Base-by-base conservation (phyloP, 2,329 filamentous ascomycete genomes). In the Fusarium annulatum region DNA sequence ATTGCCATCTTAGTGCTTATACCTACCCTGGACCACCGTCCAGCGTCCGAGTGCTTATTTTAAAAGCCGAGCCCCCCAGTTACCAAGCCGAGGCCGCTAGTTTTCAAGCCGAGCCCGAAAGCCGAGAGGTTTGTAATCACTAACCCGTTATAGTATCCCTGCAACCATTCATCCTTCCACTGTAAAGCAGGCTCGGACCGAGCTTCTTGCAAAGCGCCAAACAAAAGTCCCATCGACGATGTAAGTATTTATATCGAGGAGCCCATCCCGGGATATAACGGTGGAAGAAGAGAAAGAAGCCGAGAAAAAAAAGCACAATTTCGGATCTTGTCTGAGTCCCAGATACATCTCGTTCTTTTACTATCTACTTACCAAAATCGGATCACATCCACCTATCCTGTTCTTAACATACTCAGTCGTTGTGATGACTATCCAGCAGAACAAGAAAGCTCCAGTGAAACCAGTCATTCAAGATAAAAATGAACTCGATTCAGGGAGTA, bases 241-340 rank as follows among this genome's bases (percentile, higher is more conserved):
- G 9, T 10, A 21, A 48, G 19, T 48, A 48, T 48, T 15, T 48
- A 48, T 28, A 28, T 28, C 3, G 5, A 28, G 9, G 18, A 15
- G 12, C 9, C 19, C 19, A 21, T 2, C 26, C 18, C 2, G 45
- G 19, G 19, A 48, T 9, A 16, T 3, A 10, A 10, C 6, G 5
- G 26, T 28, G 3, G 7, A 19, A 9, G 8, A 15, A 10, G 4
- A 9, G 2, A 15, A 21, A 7, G 0, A 21, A 10, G 1, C 12
- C 26, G 26, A 21, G 18, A 3, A 3, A 28, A 28, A 14, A n/a
- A 16, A 21, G 18, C 8, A 28, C 26, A 46, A 7, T 28, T 8
- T 28, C 26, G 12, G 1, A 10, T 10, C 3, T 10, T 7, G 12
- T 15, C 18, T 28, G 14, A 10, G 7, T 8, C 9, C 41, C 15